Percentiles rank a stretch among this genome's conserved stretches.
Evolutionary conservation across 1,284 basidiomycete genomes (phyloP).

Genomic region (Cryptococcus floricola): DNA sequence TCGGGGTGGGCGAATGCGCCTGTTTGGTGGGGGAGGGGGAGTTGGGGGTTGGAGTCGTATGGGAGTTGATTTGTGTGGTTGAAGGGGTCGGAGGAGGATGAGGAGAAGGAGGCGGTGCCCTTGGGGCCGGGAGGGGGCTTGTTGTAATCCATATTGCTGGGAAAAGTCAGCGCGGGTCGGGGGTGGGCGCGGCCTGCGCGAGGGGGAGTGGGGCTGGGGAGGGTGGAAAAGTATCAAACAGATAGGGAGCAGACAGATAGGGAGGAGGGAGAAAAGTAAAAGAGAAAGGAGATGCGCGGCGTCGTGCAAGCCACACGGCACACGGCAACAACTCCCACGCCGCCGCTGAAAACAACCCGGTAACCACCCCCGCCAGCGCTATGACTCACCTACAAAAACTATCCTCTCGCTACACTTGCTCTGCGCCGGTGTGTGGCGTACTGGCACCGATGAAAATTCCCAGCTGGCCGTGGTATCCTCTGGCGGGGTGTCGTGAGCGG

Average conservation of each 20-base stretch:
- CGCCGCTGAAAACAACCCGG: too few species aligned
- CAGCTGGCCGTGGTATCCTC: slow-evolving; percentile 4
- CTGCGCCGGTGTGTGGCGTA: neutral
- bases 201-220: too few species aligned
- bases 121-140: slow-evolving; percentile 33
- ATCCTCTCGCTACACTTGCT: neutral
- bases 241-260: too few species aligned
- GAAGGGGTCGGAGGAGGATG: slow-evolving; percentile 41
- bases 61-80: slow-evolving; percentile 31
- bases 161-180: too few species aligned
- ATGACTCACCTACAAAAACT: neutral
- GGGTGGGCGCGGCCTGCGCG: too few species aligned
- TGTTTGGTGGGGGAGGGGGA: slow-evolving; percentile 38
- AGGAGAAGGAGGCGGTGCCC: slow-evolving; percentile 31
- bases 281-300: too few species aligned
- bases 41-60: slow-evolving; percentile 25
- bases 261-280: too few species aligned
- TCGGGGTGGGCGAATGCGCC: slow-evolving; percentile 14
- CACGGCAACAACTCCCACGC: too few species aligned
- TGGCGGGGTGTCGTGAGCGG: neutral
- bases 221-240: too few species aligned
- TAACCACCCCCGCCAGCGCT: neutral
- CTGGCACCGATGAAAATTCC: neutral
- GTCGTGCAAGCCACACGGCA: too few species aligned
- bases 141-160: slow-evolving; percentile 28